Evolutionary conservation across 768 basidiomycete species (phyloP).

Genomic region (Tylopilus rubrobrunneus): DNA sequence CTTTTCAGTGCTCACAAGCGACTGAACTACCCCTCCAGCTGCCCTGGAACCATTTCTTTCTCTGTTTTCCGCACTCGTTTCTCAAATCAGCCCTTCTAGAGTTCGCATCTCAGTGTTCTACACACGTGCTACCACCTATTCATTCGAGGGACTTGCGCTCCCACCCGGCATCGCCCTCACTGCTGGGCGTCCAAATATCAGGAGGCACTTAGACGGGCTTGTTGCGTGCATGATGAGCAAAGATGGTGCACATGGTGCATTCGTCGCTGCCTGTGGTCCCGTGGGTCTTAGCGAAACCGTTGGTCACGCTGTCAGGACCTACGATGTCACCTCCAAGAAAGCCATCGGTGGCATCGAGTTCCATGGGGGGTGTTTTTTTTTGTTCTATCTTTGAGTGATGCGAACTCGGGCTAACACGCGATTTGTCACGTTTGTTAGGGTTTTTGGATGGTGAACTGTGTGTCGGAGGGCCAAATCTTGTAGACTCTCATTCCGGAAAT

Average conservation of each 20-base stretch:
- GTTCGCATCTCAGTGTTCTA: conserved; percentile 54
- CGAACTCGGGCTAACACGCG: neutral
- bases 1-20: neutral
- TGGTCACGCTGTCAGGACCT: conserved; percentile 26
- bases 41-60: conserved; percentile 46
- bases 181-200: conserved; percentile 50
- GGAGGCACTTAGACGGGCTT: conserved; percentile 41
- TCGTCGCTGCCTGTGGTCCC: conserved; percentile 43
- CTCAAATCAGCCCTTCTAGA: conserved; percentile 37
- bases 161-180: conserved; percentile 40
- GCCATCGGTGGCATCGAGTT: conserved; percentile 36
- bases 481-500: neutral
- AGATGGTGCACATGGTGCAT: conserved; percentile 30
- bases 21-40: conserved; percentile 27
- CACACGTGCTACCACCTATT: conserved; percentile 39
- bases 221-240: conserved; percentile 38
- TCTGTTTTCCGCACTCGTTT: conserved; percentile 42
- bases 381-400: neutral
- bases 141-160: conserved; percentile 19
- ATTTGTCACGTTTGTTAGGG: neutral
- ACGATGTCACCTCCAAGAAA: conserved; percentile 23
- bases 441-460: conserved; percentile 24
- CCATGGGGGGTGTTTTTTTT: conserved; percentile 35
- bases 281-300: conserved; percentile 31
- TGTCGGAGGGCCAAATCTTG: neutral